Evolutionary conservation across 108 stramenopile species (phyloP).

Genomic region (Cyclostephanos tholiformis): DNA sequence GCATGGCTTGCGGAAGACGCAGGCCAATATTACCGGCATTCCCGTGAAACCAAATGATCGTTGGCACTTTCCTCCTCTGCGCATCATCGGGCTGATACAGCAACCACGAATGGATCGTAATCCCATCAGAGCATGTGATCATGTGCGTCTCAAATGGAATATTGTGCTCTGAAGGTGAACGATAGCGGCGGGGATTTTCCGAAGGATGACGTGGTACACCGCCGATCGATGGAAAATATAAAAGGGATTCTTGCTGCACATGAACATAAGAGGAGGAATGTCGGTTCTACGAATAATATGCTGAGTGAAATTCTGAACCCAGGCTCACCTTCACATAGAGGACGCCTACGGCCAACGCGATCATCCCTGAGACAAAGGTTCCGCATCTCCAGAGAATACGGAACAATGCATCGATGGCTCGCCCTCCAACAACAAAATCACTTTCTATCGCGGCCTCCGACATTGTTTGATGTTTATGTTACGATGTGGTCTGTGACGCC

Average conservation of each 20-base stretch:
- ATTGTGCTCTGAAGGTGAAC: constrained; percentile 66
- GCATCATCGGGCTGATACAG: constrained; percentile 61
- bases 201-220: constrained; percentile 63
- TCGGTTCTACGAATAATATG: background rate
- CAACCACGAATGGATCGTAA: constrained; percentile 84
- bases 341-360: constrained; percentile 12
- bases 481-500: too few species aligned
- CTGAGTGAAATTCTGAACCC: background rate
- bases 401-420: background rate
- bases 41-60: constrained; percentile 95
- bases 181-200: constrained; percentile 72
- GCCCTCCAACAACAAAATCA: background rate
- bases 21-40: constrained; percentile 98
- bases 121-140: constrained; percentile 71
- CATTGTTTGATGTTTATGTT: background rate
- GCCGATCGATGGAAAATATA: constrained; percentile 80
- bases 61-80: constrained; percentile 56
- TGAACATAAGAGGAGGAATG: constrained; percentile 28
- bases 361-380: constrained; percentile 17
- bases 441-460: background rate
- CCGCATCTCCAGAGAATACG: constrained; percentile 11
- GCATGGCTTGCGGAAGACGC: constrained; percentile 83
- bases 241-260: constrained; percentile 75
- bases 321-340: constrained; percentile 26
- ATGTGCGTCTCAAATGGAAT: constrained; percentile 66